phyloP scores from a whole-genome alignment of 768 basidiomycete species.

The Mycena olivaceomarginata region DNA sequence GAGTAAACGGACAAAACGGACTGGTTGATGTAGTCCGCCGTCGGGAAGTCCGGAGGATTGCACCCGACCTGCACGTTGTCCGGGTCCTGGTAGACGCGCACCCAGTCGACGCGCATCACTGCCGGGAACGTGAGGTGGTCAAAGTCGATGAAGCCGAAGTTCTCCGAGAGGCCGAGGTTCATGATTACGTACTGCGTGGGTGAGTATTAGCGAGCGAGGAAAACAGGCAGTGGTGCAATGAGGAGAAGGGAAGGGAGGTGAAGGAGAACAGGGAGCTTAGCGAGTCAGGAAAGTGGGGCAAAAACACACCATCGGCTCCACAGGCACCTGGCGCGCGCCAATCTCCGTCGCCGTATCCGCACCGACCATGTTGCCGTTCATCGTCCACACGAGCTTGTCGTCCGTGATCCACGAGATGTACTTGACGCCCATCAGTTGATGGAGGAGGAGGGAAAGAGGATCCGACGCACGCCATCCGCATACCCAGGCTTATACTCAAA shows the following conservation, averaged over 20 bases:
- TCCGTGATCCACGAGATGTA: constrained; percentile 93
- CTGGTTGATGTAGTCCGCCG: constrained; percentile 81
- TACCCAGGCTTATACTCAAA: constrained; percentile 84
- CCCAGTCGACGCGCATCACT: constrained; percentile 66
- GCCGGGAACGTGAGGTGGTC: constrained; percentile 82
- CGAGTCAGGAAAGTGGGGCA: background rate
- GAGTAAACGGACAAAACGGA: constrained; percentile 64
- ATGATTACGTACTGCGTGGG: constrained; percentile 83
- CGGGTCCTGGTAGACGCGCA: constrained; percentile 58
- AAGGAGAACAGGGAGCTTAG: background rate
- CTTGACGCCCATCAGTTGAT: constrained; percentile 53
- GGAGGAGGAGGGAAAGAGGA: background rate
- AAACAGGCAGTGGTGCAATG: background rate
- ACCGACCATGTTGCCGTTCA: constrained; percentile 80
- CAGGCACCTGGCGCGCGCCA: constrained; percentile 79
- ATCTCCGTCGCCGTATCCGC: constrained; percentile 78
- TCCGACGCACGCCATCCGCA: constrained; percentile 73
- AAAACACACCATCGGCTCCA: constrained; percentile 88
- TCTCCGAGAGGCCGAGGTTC: constrained; percentile 89
- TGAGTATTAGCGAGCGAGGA: constrained; percentile 56
- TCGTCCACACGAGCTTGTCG: constrained; percentile 83
- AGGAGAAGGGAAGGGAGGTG: constrained; percentile 9
- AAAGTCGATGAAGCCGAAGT: constrained; percentile 86
- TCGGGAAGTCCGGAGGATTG: constrained; percentile 80
- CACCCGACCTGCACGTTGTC: constrained; percentile 83